Base-by-base conservation (phyloP, 2,329 filamentous ascomycete species). In the Pseudogymnoascus sp. region DNA sequence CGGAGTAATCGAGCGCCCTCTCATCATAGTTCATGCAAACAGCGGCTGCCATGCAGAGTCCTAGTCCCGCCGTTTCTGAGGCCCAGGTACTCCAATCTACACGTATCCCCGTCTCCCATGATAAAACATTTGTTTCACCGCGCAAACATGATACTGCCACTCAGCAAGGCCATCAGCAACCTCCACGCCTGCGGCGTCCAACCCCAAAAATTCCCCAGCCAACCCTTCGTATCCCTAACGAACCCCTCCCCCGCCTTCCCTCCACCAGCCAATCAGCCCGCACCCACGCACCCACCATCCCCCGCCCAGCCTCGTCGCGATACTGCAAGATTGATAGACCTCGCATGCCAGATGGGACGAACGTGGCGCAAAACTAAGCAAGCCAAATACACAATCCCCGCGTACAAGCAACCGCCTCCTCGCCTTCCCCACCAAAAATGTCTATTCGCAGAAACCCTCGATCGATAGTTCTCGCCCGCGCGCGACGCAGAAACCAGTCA, bases 81-180 rank as follows among this genome's bases (percentile, higher is more conserved):
- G 27, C 48, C 7, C 45, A 52, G 18, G 45, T 52, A 55, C 48
- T n/a, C n/a, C n/a, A n/a, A n/a, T 33, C n/a, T 12, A 12, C 48
- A 5, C 48, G 8, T 12, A 55, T 31, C 48, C 48, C 29, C 29
- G 7, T 55, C n/a, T 55, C 48, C 5, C 18, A n/a, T 52, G n/a
- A 33, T 55, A 55, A 55, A 55, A 55, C 48, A 55, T 33, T 12
- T 55, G 48, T 33, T 55, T 55, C 48, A 55, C 48, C 48, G 9
- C 48, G n/a, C n/a, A n/a, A n/a, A 55, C 29, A 27, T 55, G 27
- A 31, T 10, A 33, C 48, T 12, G 18, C 5, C 48, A 18, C 29
- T 29, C n/a, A 55, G 29, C 9, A 55, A 55, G 15, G 27, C 48
- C 10, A 33, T 12, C 25, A 42, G 18, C 29, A 33, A 18, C 48